Evolutionary conservation across 108 stramenopile species (phyloP).

Genomic region (Stephanodiscus triporus): DNA sequence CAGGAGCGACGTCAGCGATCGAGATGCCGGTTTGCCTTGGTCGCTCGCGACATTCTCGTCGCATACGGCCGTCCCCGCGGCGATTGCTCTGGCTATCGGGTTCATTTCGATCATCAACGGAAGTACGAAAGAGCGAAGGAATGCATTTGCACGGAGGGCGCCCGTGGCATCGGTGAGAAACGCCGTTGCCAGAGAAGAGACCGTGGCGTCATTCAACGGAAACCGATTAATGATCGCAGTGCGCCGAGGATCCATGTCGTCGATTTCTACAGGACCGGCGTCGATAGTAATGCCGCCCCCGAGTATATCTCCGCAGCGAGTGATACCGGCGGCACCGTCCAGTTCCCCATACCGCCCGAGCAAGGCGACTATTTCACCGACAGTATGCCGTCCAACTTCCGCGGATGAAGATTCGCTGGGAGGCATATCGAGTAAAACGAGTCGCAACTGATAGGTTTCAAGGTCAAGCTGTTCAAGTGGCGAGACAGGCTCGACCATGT

Average conservation of each 20-base stretch:
- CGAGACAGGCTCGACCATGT: background rate
- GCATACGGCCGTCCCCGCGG: background rate
- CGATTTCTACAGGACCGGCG: no score
- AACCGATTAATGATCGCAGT: background rate
- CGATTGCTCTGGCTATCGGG: conserved; percentile 9
- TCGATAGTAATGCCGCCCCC: background rate
- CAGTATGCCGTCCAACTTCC: conserved; percentile 25
- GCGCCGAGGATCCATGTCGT: no score
- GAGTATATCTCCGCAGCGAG: conserved; percentile 39
- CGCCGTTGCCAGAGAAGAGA: conserved; percentile 19
- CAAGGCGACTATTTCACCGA: conserved; percentile 18
- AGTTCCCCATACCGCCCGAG: conserved; percentile 36
- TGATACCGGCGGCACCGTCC: conserved; percentile 35
- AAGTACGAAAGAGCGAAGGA: conserved; percentile 41
- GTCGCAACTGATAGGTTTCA: conserved; percentile 21
- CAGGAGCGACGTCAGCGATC: conserved; percentile 28
- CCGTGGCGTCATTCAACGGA: conserved; percentile 35
- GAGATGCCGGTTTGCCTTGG: conserved; percentile 32
- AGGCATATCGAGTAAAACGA: conserved; percentile 29
- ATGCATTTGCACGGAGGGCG: conserved; percentile 37
- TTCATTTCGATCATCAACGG: conserved; percentile 37
- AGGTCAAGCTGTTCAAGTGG: conserved; percentile 25
- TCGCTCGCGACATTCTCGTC: background rate
- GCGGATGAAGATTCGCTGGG: conserved; percentile 31
- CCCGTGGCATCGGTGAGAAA: conserved; percentile 41